Evolutionary conservation across 2,329 filamentous ascomycete species (phyloP).

Genomic region (Aureobasidium mangrovei): DNA sequence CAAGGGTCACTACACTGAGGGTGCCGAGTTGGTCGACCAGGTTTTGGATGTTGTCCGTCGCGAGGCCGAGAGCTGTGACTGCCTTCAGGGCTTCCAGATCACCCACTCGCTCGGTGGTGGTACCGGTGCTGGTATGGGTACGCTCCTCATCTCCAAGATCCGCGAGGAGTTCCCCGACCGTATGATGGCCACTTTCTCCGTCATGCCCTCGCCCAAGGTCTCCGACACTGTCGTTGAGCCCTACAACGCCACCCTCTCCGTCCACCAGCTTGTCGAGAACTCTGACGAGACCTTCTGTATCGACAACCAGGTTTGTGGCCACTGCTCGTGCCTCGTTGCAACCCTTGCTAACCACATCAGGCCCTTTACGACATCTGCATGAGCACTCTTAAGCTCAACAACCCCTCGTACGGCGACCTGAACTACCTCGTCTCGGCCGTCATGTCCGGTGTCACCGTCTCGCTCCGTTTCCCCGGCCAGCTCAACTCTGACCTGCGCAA

Average conservation of each 20-base stretch:
- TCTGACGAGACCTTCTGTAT: slow-evolving; percentile 99
- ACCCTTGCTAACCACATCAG: slow-evolving; percentile 27
- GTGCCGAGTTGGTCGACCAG: slow-evolving; percentile 96
- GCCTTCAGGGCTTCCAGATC: slow-evolving; percentile 99
- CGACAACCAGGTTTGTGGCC: slow-evolving; percentile 71
- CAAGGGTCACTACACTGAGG: slow-evolving; percentile 99
- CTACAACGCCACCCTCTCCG: slow-evolving; percentile 98
- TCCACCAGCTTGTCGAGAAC: slow-evolving; percentile 99
- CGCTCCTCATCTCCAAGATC: slow-evolving; percentile 99
- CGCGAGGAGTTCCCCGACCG: slow-evolving; percentile 99
- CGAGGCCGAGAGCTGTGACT: slow-evolving; percentile 98
- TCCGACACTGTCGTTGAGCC: slow-evolving; percentile 99
- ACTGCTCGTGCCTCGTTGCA: not conserved
- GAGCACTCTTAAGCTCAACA: slow-evolving; percentile 96
- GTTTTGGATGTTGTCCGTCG: slow-evolving; percentile 97
- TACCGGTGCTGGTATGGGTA: slow-evolving; percentile 99
- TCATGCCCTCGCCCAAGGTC: slow-evolving; percentile 97
- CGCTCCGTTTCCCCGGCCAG: slow-evolving; percentile 97
- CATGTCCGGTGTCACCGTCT: slow-evolving; percentile 99
- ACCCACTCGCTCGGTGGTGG: slow-evolving; percentile 99
- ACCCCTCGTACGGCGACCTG: slow-evolving; percentile 97
- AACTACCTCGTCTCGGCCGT: slow-evolving; percentile 99
- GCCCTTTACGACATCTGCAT: slow-evolving; percentile 99
- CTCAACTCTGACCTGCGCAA: slow-evolving; percentile 99
- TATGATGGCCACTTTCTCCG: slow-evolving; percentile 99